These are phyloP conservation scores for Claviceps pazoutovae DNA, from an alignment of 2,329 filamentous ascomycete genomes.

Conservation along the genomic window DNA sequence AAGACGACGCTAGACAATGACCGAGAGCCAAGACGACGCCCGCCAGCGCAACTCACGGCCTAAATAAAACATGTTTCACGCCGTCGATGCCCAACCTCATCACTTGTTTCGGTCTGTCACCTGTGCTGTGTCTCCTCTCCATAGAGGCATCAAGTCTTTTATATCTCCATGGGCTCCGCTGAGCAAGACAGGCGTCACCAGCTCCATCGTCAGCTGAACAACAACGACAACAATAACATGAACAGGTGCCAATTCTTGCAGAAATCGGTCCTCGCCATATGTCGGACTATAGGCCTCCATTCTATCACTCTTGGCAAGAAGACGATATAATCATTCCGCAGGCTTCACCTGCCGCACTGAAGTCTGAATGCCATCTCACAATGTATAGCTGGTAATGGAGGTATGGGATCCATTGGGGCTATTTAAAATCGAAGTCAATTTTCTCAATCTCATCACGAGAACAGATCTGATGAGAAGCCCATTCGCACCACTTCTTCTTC, in stretches of 20 bases:
- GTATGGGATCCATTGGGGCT: constrained; percentile 13
- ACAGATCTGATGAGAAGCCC: not conserved
- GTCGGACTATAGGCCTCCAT: not conserved
- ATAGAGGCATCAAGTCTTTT: not conserved
- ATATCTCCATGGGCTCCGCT: not conserved
- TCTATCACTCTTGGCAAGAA: not conserved
- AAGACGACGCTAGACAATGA: not conserved
- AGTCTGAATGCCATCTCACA: constrained; percentile 1
- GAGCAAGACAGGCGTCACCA: not conserved
- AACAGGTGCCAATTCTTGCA: not conserved
- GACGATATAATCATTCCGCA: not conserved
- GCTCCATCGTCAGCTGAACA: not conserved
- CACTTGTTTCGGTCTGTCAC: not conserved
- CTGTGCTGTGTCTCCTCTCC: not conserved
- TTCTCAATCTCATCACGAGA: not conserved
- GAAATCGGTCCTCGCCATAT: not conserved
- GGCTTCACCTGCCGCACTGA: not conserved
- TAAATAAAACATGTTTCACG: not conserved
- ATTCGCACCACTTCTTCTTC: not conserved
- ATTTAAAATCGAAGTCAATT: not conserved
- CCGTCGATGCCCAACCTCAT: not conserved
- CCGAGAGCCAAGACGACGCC: not conserved
- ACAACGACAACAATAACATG: not conserved
- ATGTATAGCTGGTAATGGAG: constrained; percentile 17
- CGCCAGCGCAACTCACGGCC: not conserved